A percentile compares a stretch with the other conserved stretches of the same genome.
Conservation (phyloP, 805 yeast species). For the Wickerhamomyces canadensis region DNA sequence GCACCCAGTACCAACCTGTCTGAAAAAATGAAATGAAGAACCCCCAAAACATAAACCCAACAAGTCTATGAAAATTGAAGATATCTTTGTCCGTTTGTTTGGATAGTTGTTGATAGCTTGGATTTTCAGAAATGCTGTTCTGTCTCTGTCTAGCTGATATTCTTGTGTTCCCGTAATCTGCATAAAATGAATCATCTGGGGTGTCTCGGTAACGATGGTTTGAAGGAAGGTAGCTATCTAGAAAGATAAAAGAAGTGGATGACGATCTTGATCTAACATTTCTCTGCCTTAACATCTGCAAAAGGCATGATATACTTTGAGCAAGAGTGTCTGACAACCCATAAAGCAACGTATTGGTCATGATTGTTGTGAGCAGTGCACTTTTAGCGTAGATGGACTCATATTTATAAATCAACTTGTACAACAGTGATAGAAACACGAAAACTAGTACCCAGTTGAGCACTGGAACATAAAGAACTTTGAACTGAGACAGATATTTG, state of each 20-base stretch:
- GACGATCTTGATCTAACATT: conserved; percentile 2
- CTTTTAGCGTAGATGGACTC: conserved; percentile 55
- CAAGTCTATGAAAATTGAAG: conserved; percentile 65
- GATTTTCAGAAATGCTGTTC: conserved; percentile 20
- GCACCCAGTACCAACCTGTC: conserved; percentile 81
- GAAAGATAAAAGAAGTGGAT: conserved; percentile 10
- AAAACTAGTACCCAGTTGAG: conserved; percentile 49
- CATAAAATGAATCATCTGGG: conserved; percentile 20
- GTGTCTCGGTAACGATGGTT: conserved; percentile 6
- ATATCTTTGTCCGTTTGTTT: conserved; percentile 23
- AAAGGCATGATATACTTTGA: conserved; percentile 38
- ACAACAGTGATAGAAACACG: conserved; percentile 42
- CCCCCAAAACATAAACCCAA: conserved; percentile 87
- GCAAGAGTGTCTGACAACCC: conserved; percentile 93
- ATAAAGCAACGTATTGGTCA: conserved; percentile 73
- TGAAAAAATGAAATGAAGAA: conserved; percentile 75
- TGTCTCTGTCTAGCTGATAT: conserved; percentile 21
- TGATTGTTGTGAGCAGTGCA: conserved; percentile 71
- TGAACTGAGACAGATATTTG: conserved; percentile 20
- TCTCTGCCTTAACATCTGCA: conserved; percentile 9
- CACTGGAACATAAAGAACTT: conserved; percentile 47
- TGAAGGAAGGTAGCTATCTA: conserved; percentile 8
- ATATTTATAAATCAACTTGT: conserved; percentile 51
- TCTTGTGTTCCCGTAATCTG: conserved; percentile 28
- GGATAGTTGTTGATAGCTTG: conserved; percentile 27